Evolutionary conservation across 345 rosid genomes (phyloP).

Genomic region (Linum trigynum): DNA sequence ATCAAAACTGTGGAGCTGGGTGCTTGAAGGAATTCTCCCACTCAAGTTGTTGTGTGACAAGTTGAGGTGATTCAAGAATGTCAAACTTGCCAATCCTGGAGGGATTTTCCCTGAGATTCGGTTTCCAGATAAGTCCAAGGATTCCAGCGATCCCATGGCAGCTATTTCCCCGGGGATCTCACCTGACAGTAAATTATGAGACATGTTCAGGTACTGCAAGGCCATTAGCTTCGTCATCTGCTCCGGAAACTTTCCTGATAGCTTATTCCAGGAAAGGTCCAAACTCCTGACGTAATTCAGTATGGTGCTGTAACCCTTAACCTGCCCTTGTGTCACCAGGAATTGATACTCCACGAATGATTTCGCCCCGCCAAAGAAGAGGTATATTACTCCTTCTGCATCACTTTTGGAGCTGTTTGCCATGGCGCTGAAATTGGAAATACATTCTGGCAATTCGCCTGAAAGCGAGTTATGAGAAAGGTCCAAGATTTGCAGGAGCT

Average conservation of each 20-base stretch:
- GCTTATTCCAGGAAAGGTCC: neutral
- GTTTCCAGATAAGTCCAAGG: neutral
- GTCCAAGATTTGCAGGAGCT: constrained; percentile 10
- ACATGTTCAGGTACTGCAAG: constrained; percentile 16
- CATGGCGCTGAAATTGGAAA: constrained; percentile 16
- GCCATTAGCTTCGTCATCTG: constrained; percentile 18
- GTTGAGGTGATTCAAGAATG: constrained; percentile 1
- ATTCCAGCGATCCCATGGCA: neutral
- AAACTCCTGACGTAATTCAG: constrained; percentile 7
- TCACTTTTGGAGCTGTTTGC: no score
- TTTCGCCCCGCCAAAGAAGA: no score
- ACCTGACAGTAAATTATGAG: constrained; percentile 21
- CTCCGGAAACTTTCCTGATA: constrained; percentile 13
- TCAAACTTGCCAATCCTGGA: no score
- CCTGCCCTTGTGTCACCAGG: constrained; percentile 6
- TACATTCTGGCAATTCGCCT: constrained; percentile 11
- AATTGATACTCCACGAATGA: neutral
- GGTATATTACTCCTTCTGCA: no score
- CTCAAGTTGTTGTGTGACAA: constrained; percentile 13
- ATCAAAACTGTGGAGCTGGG: constrained; percentile 14
- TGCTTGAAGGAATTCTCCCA: constrained; percentile 11
- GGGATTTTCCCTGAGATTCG: neutral
- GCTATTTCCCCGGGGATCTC: constrained; percentile 8
- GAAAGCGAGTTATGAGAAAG: constrained; percentile 7
- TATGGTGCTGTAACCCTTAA: constrained; percentile 11